Evolutionary conservation across 225 moss, liverwort and hornwort species (phyloP).

Genomic region (Physcomitrellopsis africana): DNA sequence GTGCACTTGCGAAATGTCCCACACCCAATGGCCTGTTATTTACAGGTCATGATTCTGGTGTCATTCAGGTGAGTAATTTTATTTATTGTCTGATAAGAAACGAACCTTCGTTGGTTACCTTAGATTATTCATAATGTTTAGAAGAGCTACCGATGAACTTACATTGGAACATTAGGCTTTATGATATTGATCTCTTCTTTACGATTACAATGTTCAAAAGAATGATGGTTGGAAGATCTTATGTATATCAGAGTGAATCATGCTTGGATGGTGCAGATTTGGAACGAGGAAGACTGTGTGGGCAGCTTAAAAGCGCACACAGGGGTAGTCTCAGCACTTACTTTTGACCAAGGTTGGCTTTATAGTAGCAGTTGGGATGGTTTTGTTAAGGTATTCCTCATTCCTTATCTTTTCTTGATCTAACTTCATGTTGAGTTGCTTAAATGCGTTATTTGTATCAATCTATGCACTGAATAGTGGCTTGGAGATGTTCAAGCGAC

Average conservation of each 20-base stretch:
- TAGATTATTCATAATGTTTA: neutral
- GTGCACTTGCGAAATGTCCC: constrained; percentile 62
- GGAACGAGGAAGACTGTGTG: constrained; percentile 82
- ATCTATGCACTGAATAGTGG: neutral
- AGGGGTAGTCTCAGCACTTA: constrained; percentile 68
- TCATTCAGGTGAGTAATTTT: constrained; percentile 68
- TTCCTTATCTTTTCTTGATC: neutral
- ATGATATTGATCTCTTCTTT: constrained; percentile 2
- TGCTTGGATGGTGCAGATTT: constrained; percentile 63
- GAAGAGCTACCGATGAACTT: neutral
- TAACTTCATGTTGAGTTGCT: neutral
- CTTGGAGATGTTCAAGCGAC: neutral
- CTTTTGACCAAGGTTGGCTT: constrained; percentile 69
- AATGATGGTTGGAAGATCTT: constrained; percentile 7
- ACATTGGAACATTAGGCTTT: constrained; percentile 1
- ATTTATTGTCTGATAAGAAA: neutral
- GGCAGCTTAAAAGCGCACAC: constrained; percentile 76
- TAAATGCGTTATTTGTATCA: neutral
- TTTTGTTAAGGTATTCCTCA: constrained; percentile 66
- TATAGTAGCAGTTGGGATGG: constrained; percentile 92
- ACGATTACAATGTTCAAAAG: neutral
- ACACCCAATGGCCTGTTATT: constrained; percentile 58
- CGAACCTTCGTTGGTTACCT: neutral
- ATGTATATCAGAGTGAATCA: constrained; percentile 16
- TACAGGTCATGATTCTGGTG: constrained; percentile 77